Percentiles rank a stretch among this genome's conserved stretches.
Evolutionary conservation across 2,329 filamentous ascomycete species (phyloP).

Genomic region (Didymella lethalis): DNA sequence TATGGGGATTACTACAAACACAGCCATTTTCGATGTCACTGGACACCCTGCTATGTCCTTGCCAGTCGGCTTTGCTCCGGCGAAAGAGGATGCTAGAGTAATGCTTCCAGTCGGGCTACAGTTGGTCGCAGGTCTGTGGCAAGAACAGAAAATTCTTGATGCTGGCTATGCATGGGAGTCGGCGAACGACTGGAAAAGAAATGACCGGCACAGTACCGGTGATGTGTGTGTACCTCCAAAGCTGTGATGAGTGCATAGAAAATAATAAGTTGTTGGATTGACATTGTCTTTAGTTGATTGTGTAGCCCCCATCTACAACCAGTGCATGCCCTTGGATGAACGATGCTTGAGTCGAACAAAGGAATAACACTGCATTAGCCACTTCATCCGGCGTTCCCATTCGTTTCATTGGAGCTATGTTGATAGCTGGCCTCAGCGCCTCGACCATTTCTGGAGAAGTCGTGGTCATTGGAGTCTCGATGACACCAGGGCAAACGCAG

Average conservation of each 20-base stretch:
- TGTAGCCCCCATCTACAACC: constrained; percentile 57
- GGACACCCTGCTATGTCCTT: constrained; percentile 44
- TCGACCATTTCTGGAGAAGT: constrained; percentile 43
- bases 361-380: constrained; percentile 61
- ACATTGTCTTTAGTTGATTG: constrained; percentile 29
- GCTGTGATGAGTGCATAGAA: not conserved
- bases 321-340: constrained; percentile 61
- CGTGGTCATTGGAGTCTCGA: constrained; percentile 52
- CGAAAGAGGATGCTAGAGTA: constrained; percentile 30
- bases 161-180: constrained; percentile 42
- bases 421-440: constrained; percentile 50
- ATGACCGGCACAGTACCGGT: not conserved
- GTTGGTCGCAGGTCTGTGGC: constrained; percentile 49
- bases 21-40: constrained; percentile 42
- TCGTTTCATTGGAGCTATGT: constrained; percentile 58
- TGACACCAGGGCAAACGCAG: constrained; percentile 64
- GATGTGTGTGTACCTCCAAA: not conserved
- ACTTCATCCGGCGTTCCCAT: constrained; percentile 62
- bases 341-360: constrained; percentile 62
- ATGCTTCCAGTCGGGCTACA: constrained; percentile 52
- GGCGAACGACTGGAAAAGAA: constrained; percentile 37
- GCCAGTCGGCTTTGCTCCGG: constrained; percentile 50
- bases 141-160: constrained; percentile 46
- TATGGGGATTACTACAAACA: constrained; percentile 42
- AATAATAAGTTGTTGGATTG: constrained; percentile 14